phyloP scores from a whole-genome alignment of 306 rosid genomes.

The Geum urbanum region DNA sequence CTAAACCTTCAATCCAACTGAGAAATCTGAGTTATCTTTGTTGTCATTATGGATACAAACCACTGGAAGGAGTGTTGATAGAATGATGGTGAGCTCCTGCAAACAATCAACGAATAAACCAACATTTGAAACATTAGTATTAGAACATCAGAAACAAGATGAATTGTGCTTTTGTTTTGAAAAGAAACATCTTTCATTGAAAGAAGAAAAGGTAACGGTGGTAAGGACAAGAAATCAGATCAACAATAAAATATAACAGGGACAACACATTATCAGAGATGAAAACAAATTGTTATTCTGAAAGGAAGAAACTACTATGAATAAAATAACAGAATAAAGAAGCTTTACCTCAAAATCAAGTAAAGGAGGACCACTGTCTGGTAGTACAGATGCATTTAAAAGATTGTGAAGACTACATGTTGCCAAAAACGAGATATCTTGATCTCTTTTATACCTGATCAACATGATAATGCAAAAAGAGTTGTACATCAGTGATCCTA shows the following conservation, averaged over 20 bases:
- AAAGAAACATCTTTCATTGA: too few species aligned
- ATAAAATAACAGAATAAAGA: conserved; percentile 11
- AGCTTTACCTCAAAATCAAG: conserved; percentile 91
- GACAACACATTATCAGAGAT: too few species aligned
- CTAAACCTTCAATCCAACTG: conserved; percentile 77
- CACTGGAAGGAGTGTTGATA: conserved; percentile 76
- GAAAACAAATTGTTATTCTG: too few species aligned
- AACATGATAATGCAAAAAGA: conserved; percentile 25
- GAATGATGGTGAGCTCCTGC: conserved; percentile 73
- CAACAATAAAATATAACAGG: too few species aligned
- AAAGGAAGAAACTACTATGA: not conserved
- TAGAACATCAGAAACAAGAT: not conserved
- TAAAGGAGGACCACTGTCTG: conserved; percentile 94
- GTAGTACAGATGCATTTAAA: conserved; percentile 66
- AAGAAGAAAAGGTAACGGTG: too few species aligned
- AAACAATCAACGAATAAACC: conserved; percentile 21
- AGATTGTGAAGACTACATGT: conserved; percentile 85
- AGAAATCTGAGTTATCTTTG: conserved; percentile 74
- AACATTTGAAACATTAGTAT: not conserved
- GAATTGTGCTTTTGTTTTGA: not conserved
- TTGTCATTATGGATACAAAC: conserved; percentile 63
- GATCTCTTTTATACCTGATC: conserved; percentile 81
- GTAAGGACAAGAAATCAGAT: too few species aligned
- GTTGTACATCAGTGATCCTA: not conserved
- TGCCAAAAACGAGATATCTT: conserved; percentile 69